Conservation (phyloP, 1,139 yeast species). For the Scheffersomyces illinoinensis region DNA sequence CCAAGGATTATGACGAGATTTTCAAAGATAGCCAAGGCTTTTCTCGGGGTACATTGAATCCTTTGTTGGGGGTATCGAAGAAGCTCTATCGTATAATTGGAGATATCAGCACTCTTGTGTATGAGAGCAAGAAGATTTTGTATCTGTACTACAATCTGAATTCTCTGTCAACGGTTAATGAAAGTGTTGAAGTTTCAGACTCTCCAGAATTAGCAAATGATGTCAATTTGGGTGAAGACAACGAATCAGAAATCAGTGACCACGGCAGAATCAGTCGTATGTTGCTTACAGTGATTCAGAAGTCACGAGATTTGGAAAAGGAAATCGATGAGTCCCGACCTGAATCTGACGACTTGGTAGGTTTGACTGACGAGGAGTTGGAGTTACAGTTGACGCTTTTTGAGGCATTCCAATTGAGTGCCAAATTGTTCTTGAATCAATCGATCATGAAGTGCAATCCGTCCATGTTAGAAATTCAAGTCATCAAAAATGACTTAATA, state of each 20-base stretch:
- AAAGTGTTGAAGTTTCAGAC: constrained; percentile 2
- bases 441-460: constrained; percentile 63
- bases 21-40: constrained; percentile 38
- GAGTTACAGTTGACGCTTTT: constrained; percentile 70
- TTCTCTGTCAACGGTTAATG: constrained; percentile 4
- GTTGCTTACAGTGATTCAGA: constrained; percentile 27
- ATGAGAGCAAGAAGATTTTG: constrained; percentile 42
- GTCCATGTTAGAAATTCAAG: constrained; percentile 63
- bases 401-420: constrained; percentile 70
- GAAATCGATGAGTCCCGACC: constrained; percentile 58
- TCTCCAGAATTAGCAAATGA: constrained; percentile 7
- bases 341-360: constrained; percentile 47
- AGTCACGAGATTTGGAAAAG: constrained; percentile 48
- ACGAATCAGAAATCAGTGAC: constrained; percentile 24
- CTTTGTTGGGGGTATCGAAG: constrained; percentile 72
- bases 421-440: constrained; percentile 67
- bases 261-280: constrained; percentile 25
- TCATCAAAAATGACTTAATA: constrained; percentile 53
- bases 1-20: constrained; percentile 56
- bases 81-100: constrained; percentile 66
- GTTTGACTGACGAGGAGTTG: constrained; percentile 53
- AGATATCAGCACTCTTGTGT: constrained; percentile 64
- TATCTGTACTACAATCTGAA: constrained; percentile 15
- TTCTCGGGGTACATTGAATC: constrained; percentile 53
- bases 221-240: constrained; percentile 11